A percentile compares a stretch with the other conserved stretches of the same genome.
These are phyloP conservation scores for Pleurotus salmoneostramineus DNA, from an alignment of 768 basidiomycete genomes.

Conservation along the genomic window DNA sequence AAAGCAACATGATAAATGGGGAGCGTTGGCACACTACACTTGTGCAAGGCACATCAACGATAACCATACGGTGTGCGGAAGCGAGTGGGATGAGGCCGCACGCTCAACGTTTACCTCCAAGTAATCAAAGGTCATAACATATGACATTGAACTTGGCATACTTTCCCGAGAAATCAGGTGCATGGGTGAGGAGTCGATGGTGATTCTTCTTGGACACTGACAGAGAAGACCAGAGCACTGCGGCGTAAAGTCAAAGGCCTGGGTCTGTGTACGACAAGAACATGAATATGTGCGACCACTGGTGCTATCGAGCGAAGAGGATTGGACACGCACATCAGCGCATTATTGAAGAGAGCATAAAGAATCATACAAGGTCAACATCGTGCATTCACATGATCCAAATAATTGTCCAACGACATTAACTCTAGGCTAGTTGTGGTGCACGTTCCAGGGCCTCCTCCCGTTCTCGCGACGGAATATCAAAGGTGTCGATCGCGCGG, in stretches of 20 bases:
- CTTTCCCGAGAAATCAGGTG: background rate
- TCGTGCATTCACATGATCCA: background rate
- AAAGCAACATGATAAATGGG: slow-evolving; percentile 1
- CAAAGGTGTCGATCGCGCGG: background rate
- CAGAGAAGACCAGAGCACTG: too few species aligned
- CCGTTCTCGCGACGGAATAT: background rate
- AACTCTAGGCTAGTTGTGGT: background rate
- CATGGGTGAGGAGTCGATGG: background rate
- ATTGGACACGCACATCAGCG: background rate
- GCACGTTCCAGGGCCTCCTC: background rate
- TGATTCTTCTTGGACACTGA: too few species aligned
- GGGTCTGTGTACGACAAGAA: background rate
- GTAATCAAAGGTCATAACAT: background rate
- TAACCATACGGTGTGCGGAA: too few species aligned
- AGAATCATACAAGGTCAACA: slow-evolving; percentile 1
- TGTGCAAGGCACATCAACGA: background rate
- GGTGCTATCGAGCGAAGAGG: background rate
- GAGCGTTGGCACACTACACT: background rate
- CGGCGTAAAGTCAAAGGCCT: background rate
- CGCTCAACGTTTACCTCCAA: too few species aligned
- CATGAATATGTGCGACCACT: background rate
- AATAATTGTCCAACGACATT: background rate
- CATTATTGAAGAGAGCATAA: background rate
- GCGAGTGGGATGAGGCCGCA: too few species aligned
- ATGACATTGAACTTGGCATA: background rate